Evolutionary conservation across 2,329 filamentous ascomycete species (phyloP).

Genomic region (Setomelanomma holmii): DNA sequence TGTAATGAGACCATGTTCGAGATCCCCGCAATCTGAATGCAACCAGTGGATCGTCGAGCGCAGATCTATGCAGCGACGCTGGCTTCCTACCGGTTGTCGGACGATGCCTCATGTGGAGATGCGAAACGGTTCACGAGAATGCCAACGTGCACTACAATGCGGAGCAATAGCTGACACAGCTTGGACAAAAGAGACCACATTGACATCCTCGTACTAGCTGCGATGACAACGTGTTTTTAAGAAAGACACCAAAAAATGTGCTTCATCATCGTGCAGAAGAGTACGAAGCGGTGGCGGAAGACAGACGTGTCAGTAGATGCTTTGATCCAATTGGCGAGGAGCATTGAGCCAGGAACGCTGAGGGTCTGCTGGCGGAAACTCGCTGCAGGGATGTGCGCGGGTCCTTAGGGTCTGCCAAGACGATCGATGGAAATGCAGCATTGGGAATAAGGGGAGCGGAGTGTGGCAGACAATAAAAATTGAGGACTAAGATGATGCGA

Average conservation of each 20-base stretch:
- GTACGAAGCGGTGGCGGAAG: slow-evolving; percentile 11
- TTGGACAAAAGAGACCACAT: background rate
- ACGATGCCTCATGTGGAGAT: slow-evolving; percentile 9
- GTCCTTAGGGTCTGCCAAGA: slow-evolving; percentile 6
- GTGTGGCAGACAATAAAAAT: no score
- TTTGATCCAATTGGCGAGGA: slow-evolving; percentile 10
- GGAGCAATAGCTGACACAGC: background rate
- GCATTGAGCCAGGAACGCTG: slow-evolving; percentile 4
- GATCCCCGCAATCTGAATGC: background rate
- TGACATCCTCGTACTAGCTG: background rate
- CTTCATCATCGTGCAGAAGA: slow-evolving; percentile 3
- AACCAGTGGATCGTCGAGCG: background rate
- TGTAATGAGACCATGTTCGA: background rate
- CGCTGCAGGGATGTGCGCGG: slow-evolving; percentile 16
- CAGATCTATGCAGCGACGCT: background rate
- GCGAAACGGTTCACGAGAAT: slow-evolving; percentile 7
- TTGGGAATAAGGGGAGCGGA: background rate
- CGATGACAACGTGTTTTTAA: background rate
- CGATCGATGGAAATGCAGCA: background rate
- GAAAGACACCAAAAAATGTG: background rate
- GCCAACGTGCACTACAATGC: slow-evolving; percentile 2
- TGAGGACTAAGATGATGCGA: no score
- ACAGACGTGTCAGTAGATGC: slow-evolving; percentile 18
- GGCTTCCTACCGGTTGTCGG: background rate
- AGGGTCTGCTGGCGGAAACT: background rate